These are phyloP conservation scores for Ammopiptanthus mongolicus DNA, from an alignment of 306 rosid genomes.

Conservation along the genomic window DNA sequence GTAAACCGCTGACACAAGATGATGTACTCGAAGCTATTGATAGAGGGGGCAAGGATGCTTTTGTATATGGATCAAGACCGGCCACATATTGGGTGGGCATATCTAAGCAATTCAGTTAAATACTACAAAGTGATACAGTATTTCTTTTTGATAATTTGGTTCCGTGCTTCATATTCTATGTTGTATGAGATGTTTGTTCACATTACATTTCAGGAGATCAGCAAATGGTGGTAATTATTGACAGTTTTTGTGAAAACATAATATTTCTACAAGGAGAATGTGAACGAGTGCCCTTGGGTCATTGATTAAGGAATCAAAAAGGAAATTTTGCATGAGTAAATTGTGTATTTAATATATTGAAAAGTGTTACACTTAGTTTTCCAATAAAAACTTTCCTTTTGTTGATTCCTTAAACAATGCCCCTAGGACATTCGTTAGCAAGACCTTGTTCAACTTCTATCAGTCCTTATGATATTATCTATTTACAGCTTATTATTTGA, in stretches of 20 bases:
- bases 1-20: slow-evolving; percentile 45
- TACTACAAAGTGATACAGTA: background rate
- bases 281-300: too few species aligned
- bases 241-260: background rate
- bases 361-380: too few species aligned
- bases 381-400: too few species aligned
- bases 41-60: slow-evolving; percentile 76
- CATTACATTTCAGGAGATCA: background rate
- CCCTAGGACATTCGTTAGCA: too few species aligned
- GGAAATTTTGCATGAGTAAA: too few species aligned
- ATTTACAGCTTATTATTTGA: background rate
- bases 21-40: slow-evolving; percentile 75
- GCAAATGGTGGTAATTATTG: background rate
- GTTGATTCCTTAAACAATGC: too few species aligned
- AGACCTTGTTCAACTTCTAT: background rate
- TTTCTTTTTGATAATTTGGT: background rate
- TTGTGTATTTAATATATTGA: too few species aligned
- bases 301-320: too few species aligned
- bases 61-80: slow-evolving; percentile 57
- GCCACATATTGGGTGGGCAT: slow-evolving; percentile 90
- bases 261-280: slow-evolving; percentile 5
- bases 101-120: background rate
- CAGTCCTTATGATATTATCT: background rate
- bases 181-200: background rate
- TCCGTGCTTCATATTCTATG: background rate